A percentile compares a stretch with the other conserved stretches of the same genome.
Evolutionary conservation across 2,329 filamentous ascomycete species (phyloP).

Genomic region (Trichophyton equinum): DNA sequence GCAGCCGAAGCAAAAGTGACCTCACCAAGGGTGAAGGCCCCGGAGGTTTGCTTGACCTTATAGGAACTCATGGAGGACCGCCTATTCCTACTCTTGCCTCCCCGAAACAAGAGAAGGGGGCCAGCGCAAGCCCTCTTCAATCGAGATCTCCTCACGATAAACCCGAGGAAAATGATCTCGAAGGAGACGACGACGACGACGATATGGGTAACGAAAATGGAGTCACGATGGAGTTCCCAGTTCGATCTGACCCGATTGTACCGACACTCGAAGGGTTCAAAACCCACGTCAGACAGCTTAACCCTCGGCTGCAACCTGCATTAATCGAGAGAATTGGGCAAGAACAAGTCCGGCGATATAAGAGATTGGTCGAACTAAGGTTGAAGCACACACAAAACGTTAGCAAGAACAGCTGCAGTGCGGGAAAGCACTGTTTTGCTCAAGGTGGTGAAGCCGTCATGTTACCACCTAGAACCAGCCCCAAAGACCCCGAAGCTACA

Average conservation of each 20-base stretch:
- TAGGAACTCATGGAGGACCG: conserved; percentile 46
- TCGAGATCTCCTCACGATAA: conserved; percentile 21
- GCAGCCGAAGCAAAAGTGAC: conserved; percentile 47
- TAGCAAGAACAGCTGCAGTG: conserved; percentile 45
- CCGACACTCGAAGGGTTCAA: conserved; percentile 67
- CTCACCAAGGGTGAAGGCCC: conserved; percentile 30
- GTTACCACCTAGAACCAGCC: conserved; percentile 41
- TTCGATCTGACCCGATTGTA: conserved; percentile 53
- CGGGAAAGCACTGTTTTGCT: conserved; percentile 50
- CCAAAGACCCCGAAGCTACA: conserved; percentile 47
- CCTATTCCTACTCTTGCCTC: conserved; percentile 45
- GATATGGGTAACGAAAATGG: conserved; percentile 46
- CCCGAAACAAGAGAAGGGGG: conserved; percentile 27
- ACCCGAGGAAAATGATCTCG: conserved; percentile 31
- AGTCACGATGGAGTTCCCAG: conserved; percentile 48
- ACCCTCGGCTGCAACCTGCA: conserved; percentile 55
- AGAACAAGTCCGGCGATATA: conserved; percentile 69
- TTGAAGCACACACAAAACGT: conserved; percentile 56
- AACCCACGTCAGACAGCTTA: conserved; percentile 58
- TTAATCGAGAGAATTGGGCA: conserved; percentile 71
- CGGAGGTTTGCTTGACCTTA: conserved; percentile 40
- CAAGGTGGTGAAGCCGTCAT: conserved; percentile 54
- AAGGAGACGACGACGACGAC: conserved; percentile 51
- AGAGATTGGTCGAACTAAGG: conserved; percentile 56
- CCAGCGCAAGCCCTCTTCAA: conserved; percentile 9